Conservation (phyloP, 306 rosid species). For the Cercis canadensis region DNA sequence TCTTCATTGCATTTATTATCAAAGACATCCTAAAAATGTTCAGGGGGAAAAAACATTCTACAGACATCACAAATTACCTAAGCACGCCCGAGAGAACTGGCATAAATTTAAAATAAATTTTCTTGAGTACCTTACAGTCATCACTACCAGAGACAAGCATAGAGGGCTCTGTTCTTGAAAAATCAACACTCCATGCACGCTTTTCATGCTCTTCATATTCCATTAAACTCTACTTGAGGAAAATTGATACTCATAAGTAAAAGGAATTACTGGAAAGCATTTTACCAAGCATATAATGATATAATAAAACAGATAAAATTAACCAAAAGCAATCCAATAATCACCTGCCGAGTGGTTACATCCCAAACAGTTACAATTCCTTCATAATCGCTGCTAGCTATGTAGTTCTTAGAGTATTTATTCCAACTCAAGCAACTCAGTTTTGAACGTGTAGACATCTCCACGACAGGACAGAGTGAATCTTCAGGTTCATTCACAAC, state of each 20-base stretch:
- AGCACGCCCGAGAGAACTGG: constrained; percentile 18
- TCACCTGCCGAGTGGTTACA: constrained; percentile 90
- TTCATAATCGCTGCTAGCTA: constrained; percentile 98
- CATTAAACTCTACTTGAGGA: constrained; percentile 78
- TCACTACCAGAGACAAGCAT: constrained; percentile 98
- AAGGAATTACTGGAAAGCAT: constrained; percentile 1
- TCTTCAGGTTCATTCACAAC: constrained; percentile 92
- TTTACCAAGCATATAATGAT: constrained; percentile 7
- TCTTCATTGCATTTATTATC: not conserved
- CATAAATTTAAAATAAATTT: constrained; percentile 26
- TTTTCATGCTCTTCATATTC: constrained; percentile 99
- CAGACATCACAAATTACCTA: constrained; percentile 19
- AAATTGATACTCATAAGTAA: constrained; percentile 27
- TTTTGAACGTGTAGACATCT: constrained; percentile 95
- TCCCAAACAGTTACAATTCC: constrained; percentile 99
- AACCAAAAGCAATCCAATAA: constrained; percentile 24
- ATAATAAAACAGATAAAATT: constrained; percentile 22
- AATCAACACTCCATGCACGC: constrained; percentile 99
- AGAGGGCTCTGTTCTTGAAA: constrained; percentile 90
- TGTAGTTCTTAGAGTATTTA: constrained; percentile 83
- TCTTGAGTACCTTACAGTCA: constrained; percentile 83
- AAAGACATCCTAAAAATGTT: no score
- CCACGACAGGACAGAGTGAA: constrained; percentile 89
- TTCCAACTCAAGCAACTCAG: constrained; percentile 99
- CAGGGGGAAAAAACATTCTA: not conserved